Percentiles rank a stretch among this genome's conserved stretches.
phyloP scores from a whole-genome alignment of 306 rosid genomes.

The Inga leiocalycina region DNA sequence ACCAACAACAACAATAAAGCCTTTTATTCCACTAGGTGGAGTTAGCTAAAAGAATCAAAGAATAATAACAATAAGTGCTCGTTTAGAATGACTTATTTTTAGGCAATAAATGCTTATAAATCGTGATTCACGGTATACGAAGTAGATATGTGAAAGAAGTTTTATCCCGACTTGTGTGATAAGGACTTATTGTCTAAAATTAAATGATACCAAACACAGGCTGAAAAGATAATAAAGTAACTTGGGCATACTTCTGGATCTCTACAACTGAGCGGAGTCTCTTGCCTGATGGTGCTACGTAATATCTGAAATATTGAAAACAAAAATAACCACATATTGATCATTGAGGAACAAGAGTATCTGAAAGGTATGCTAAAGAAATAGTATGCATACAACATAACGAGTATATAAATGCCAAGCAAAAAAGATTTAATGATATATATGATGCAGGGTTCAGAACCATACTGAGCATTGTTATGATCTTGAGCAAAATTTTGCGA shows the following conservation, averaged over 20 bases:
- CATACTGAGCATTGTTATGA: background rate
- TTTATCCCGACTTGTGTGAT: too few relatives aligned
- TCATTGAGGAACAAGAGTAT: slow-evolving; percentile 26
- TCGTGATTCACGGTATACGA: too few relatives aligned
- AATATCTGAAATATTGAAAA: slow-evolving; percentile 64
- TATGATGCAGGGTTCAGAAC: background rate
- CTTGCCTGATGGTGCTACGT: slow-evolving; percentile 87
- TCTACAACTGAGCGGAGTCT: slow-evolving; percentile 89
- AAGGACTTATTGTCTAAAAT: too few relatives aligned
- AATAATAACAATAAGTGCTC: background rate
- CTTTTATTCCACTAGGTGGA: too few relatives aligned
- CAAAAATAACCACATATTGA: slow-evolving; percentile 23
- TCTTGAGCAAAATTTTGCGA: background rate
- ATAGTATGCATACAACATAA: background rate
- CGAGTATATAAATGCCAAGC: too few relatives aligned
- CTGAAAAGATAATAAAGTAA: slow-evolving; percentile 26
- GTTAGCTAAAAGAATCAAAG: background rate
- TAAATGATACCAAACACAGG: too few relatives aligned
- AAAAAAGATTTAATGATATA: too few relatives aligned
- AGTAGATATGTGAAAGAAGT: too few relatives aligned
- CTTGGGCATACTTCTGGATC: slow-evolving; percentile 66
- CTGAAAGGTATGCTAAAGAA: slow-evolving; percentile 1
- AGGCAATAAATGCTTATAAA: too few relatives aligned
- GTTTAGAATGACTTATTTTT: too few relatives aligned
- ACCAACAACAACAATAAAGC: too few relatives aligned